These are phyloP conservation scores for Saksenaea vasiformis DNA, from an alignment of 371 early-diverging fungal genomes.

Conservation along the genomic window DNA sequence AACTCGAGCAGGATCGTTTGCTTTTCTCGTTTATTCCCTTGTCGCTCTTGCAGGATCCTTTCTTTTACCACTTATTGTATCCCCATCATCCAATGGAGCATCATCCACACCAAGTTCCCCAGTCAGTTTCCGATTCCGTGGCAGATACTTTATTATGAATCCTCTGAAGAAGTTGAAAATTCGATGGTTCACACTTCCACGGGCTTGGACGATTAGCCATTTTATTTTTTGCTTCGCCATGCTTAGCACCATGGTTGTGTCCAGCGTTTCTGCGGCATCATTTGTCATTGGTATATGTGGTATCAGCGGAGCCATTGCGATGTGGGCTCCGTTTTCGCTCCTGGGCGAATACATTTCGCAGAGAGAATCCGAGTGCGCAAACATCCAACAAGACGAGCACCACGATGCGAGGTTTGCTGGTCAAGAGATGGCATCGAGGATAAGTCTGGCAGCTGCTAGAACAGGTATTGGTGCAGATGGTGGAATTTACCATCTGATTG, in stretches of 20 bases:
- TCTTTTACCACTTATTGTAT: conserved; percentile 62
- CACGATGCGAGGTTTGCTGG: not conserved
- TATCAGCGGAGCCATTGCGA: conserved; percentile 84
- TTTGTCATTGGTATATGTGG: conserved; percentile 77
- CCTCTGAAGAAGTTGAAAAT: conserved; percentile 23
- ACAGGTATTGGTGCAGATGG: conserved; percentile 38
- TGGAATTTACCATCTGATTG: conserved; percentile 41
- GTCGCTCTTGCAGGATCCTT: conserved; percentile 74
- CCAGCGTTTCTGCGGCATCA: conserved; percentile 49
- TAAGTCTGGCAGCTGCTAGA: conserved; percentile 29
- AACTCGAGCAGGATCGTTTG: conserved; percentile 84
- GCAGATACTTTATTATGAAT: conserved; percentile 12
- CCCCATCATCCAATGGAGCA: conserved; percentile 19
- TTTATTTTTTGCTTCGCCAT: conserved; percentile 69
- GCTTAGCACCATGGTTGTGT: conserved; percentile 65
- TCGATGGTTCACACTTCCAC: conserved; percentile 54
- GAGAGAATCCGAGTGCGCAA: conserved; percentile 20
- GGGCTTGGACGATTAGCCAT: conserved; percentile 72
- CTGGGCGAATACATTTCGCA: conserved; percentile 81
- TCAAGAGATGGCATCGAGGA: conserved; percentile 27
- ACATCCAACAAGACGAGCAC: not conserved
- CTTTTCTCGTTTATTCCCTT: conserved; percentile 79
- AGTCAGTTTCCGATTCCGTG: conserved; percentile 8
- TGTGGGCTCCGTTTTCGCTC: conserved; percentile 94
- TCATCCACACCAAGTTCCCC: not conserved